phyloP scores from a whole-genome alignment of 2,329 filamentous ascomycete genomes.

The Microdochium bolleyi region DNA sequence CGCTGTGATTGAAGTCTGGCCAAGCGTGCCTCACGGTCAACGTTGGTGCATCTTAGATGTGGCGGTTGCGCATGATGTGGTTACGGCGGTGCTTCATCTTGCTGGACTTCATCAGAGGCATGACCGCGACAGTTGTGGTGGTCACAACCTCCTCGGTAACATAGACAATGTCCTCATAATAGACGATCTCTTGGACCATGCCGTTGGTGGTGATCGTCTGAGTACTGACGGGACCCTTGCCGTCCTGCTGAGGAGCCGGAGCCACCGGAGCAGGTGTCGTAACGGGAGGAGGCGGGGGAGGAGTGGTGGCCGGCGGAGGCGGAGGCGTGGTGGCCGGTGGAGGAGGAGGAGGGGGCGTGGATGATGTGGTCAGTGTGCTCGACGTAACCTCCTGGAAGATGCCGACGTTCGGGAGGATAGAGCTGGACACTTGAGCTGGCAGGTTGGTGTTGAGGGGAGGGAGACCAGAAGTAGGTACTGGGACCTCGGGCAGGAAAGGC shows the following conservation, averaged over 20 bases:
- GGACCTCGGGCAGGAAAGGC: slow-evolving; percentile 13
- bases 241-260: neutral
- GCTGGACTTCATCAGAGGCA: slow-evolving; percentile 17
- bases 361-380: slow-evolving; percentile 7
- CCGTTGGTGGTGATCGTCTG: slow-evolving; percentile 42
- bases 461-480: slow-evolving; percentile 9
- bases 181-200: slow-evolving; percentile 47
- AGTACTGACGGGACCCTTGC: slow-evolving; percentile 37
- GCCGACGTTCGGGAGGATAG: slow-evolving; percentile 5
- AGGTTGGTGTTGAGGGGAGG: slow-evolving; percentile 1
- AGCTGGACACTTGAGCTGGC: slow-evolving; percentile 6
- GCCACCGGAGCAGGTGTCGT: slow-evolving; percentile 8
- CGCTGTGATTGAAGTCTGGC: neutral
- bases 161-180: slow-evolving; percentile 46
- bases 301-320: neutral
- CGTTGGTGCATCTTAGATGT: slow-evolving; percentile 4
- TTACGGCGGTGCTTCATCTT: slow-evolving; percentile 18
- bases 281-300: slow-evolving; percentile 18
- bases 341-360: slow-evolving; percentile 7
- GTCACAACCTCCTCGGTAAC: slow-evolving; percentile 36
- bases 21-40: neutral
- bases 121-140: slow-evolving; percentile 30
- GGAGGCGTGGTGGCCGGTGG: slow-evolving; percentile 16
- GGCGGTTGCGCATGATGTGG: slow-evolving; percentile 32
- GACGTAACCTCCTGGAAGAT: slow-evolving; percentile 7